A percentile compares a stretch with the other conserved stretches of the same genome.
These are phyloP conservation scores for Smallanthus sonchifolius DNA, from an alignment of 129 eudicot genomes.

Conservation along the genomic window DNA sequence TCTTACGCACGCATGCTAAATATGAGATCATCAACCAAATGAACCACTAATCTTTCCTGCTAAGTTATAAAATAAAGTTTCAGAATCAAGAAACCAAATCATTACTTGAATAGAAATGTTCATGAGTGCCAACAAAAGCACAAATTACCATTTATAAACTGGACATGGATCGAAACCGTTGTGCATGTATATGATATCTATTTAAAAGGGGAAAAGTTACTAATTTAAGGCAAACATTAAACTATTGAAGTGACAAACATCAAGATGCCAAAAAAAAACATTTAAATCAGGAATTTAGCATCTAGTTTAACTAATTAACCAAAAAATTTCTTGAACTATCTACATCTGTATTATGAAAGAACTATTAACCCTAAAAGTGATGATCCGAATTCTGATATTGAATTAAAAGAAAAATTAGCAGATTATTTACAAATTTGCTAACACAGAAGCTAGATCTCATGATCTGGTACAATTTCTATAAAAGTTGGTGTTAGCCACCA, in stretches of 20 bases:
- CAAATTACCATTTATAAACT: not conserved
- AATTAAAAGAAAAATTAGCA: not conserved
- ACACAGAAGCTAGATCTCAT: conserved; percentile 8
- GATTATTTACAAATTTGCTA: not conserved
- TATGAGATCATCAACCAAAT: conserved; percentile 26
- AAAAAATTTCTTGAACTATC: not conserved
- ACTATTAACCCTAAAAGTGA: not conserved
- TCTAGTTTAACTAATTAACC: conserved; percentile 5
- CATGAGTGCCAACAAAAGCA: not conserved
- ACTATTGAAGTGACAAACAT: not conserved
- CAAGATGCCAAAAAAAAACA: conserved; percentile 9
- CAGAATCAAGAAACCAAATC: not conserved
- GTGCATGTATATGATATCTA: not conserved
- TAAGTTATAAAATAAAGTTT: not conserved
- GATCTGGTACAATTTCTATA: conserved; percentile 6
- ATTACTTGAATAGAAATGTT: not conserved
- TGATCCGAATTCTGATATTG: not conserved
- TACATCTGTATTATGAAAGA: not conserved
- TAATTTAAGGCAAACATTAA: not conserved
- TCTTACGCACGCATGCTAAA: conserved; percentile 53
- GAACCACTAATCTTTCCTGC: conserved; percentile 9
- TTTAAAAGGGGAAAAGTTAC: not conserved
- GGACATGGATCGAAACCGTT: not conserved
- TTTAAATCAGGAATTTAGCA: not conserved
- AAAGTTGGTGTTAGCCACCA: not conserved